A percentile compares a stretch with the other conserved stretches of the same genome.
phyloP scores from a whole-genome alignment of 495 filamentous ascomycete species.

The Aspergillus haitiensis region DNA sequence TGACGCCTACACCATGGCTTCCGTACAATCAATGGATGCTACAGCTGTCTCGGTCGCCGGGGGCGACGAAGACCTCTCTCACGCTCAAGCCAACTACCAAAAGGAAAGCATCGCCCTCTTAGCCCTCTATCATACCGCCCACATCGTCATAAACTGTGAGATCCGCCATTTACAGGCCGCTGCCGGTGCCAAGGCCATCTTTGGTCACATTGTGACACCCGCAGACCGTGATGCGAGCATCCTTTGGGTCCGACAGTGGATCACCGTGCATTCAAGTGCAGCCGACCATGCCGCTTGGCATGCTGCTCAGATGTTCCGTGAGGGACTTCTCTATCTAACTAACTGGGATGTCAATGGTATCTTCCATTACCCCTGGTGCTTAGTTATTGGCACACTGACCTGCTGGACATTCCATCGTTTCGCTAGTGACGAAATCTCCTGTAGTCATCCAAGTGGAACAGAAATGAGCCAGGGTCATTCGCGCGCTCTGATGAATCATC shows the following conservation, averaged over 20 bases:
- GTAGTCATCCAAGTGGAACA: not conserved
- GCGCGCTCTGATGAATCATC: not conserved
- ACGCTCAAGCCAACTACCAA: not conserved
- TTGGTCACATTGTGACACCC: not conserved
- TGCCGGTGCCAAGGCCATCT: not conserved
- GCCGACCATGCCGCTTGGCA: not conserved
- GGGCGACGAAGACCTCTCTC: not conserved
- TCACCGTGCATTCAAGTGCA: not conserved
- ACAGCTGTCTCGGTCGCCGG: not conserved
- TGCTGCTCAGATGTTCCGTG: conserved; percentile 1
- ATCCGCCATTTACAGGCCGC: not conserved
- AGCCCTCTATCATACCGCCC: not conserved
- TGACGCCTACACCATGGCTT: not conserved
- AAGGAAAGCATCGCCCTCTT: not conserved
- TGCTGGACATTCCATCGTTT: not conserved
- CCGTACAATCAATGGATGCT: not conserved
- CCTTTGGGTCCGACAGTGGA: not conserved
- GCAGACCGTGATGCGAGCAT: not conserved
- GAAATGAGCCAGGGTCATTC: not conserved
- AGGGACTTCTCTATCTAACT: not conserved
- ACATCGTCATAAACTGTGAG: not conserved
- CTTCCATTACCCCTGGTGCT: not conserved
- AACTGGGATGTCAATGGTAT: not conserved
- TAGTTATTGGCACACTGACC: not conserved
- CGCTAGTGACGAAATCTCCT: not conserved